Conservation (phyloP, 2,329 filamentous ascomycete species). For the Penicillium oxalicum region DNA sequence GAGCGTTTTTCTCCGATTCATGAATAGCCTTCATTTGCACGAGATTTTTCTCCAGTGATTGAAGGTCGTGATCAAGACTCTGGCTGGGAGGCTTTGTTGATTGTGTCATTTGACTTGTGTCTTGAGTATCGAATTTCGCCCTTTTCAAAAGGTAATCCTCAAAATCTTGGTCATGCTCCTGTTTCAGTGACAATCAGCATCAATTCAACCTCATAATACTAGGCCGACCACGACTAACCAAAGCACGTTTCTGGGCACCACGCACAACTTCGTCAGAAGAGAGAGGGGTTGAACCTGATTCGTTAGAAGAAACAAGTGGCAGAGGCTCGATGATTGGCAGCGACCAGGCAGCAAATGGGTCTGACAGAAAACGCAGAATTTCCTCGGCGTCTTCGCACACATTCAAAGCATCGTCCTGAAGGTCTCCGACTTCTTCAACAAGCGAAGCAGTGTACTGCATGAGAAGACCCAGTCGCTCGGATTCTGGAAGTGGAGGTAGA, state of each 20-base stretch:
- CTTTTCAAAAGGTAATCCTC: constrained; percentile 32
- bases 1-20: constrained; percentile 25
- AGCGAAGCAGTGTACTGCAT: constrained; percentile 31
- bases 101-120: constrained; percentile 34
- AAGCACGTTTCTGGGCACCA: constrained; percentile 25
- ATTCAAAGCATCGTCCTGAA: constrained; percentile 38
- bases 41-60: constrained; percentile 25
- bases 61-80: constrained; percentile 24
- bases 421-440: constrained; percentile 34
- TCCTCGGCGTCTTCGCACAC: constrained; percentile 39
- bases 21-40: constrained; percentile 29
- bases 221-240: constrained; percentile 21
- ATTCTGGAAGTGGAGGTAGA: constrained; percentile 32
- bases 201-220: neutral
- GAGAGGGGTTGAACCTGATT: constrained; percentile 17
- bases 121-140: constrained; percentile 33
- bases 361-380: constrained; percentile 31
- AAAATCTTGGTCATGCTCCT: constrained; percentile 31
- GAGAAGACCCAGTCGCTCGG: constrained; percentile 30
- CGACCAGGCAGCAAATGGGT: constrained; percentile 36
- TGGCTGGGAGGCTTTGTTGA: constrained; percentile 29
- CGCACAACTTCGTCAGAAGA: constrained; percentile 16
- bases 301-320: constrained; percentile 27
- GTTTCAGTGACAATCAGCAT: constrained; percentile 16
- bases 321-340: constrained; percentile 35